Base-by-base conservation (phyloP, 148 eudicot species). In the Vaccinium macrocarpon region DNA sequence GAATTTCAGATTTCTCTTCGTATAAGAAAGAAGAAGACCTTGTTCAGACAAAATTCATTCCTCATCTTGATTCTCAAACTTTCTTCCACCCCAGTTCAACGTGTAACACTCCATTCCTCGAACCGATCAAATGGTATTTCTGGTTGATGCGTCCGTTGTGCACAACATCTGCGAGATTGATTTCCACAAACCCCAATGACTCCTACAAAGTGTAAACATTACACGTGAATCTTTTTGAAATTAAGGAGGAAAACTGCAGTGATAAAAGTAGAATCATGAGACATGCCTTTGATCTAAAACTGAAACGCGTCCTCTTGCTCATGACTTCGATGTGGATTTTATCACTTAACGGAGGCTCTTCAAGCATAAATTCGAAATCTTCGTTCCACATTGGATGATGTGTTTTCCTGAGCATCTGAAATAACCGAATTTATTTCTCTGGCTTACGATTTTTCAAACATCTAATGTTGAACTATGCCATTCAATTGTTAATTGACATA, bases 301-400 rank as follows among this genome's bases (percentile, higher is more conserved):
- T 89, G 27, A 92, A 59, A 82, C 88, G 80, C 49, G 93, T 88
- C 32, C 91, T 86, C 88, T 87, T 96, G 91, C 95, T 96, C 86
- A 89, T 82, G 76, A 94, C 96, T 85, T 93, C 86, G 50, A 96
- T 78, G 50, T 87, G 95, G 29, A 96, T 80, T 86, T 88, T 94
- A 29, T 94, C 98, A 27, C 84, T 85, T 85, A 91, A 21, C 4
- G 97, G 98, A 64, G 98, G 92, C 82, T 96, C 98, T 64, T 96
- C 99, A 52, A 93, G 84, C 94, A 93, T 89, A 84, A 90, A 93
- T 50, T 91, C 91, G 57, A 94, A 94, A 49, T 91, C 93, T 86
- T 96, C 94, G 23, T 93, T 92, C 99, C 98, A 96, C n/a, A 87
- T 73, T 48, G 99, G 99, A 78, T 91, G 86, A 23, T 94, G 91